A percentile compares a stretch with the other conserved stretches of the same genome.
phyloP scores from a whole-genome alignment of 179 eudicot species.

The Actinidia arguta region DNA sequence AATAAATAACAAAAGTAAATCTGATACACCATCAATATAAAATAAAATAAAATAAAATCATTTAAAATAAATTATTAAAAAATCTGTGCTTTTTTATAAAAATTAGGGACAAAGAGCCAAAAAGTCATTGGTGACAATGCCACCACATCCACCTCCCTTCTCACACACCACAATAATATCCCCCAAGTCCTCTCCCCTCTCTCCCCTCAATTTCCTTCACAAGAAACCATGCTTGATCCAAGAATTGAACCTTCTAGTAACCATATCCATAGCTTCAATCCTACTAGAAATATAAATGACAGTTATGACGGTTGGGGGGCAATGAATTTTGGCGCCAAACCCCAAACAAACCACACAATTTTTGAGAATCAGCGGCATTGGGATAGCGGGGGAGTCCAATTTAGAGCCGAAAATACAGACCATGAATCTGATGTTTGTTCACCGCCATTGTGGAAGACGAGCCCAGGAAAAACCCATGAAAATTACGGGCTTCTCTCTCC shows the following conservation, averaged over 20 bases:
- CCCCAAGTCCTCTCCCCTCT: background rate
- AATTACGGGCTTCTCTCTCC: conserved; percentile 44
- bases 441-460: conserved; percentile 68
- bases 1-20: background rate
- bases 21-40: background rate
- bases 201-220: background rate
- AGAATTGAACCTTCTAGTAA: conserved; percentile 35
- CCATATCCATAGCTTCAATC: conserved; percentile 47
- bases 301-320: conserved; percentile 22
- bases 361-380: conserved; percentile 20
- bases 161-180: background rate
- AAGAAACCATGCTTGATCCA: conserved; percentile 44
- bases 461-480: background rate
- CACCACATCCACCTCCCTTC: conserved; percentile 21
- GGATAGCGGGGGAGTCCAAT: conserved; percentile 35
- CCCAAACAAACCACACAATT: conserved; percentile 28
- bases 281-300: conserved; percentile 35
- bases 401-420: conserved; percentile 23
- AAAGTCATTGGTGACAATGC: conserved; percentile 16
- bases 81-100: background rate
- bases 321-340: conserved; percentile 10
- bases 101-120: conserved; percentile 9
- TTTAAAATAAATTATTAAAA: too few species aligned
- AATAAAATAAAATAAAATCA: too few species aligned
- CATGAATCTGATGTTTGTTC: conserved; percentile 53